Evolutionary conservation across 2,329 filamentous ascomycete genomes (phyloP).

Genomic region (Calycina herbarum): DNA sequence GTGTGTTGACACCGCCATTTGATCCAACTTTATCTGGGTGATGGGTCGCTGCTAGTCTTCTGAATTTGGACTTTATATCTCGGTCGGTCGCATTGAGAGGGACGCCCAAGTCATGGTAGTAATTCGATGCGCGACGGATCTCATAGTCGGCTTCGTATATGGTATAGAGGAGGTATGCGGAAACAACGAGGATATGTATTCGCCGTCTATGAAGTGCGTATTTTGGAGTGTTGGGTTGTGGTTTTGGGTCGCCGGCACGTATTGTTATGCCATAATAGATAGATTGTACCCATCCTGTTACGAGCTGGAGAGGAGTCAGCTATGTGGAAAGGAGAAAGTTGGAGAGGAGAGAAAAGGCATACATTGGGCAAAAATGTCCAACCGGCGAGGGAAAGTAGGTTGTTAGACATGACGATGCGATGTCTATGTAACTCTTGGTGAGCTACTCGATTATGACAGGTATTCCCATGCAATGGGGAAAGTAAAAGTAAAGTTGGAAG

Average conservation of each 20-base stretch:
- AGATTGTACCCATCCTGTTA: constrained; percentile 73
- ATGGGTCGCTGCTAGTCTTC: constrained; percentile 67
- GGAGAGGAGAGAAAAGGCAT: constrained; percentile 31
- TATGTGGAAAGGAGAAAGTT: neutral
- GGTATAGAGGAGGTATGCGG: constrained; percentile 84
- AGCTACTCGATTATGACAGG: neutral
- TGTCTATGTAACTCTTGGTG: neutral
- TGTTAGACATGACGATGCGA: constrained; percentile 28
- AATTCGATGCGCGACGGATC: constrained; percentile 69
- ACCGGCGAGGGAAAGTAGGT: constrained; percentile 54
- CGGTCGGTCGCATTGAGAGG: constrained; percentile 67
- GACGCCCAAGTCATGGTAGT: constrained; percentile 76
- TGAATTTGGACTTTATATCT: constrained; percentile 81
- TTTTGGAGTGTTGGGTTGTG: constrained; percentile 65
- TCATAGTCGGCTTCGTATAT: constrained; percentile 89
- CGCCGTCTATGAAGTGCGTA: constrained; percentile 73
- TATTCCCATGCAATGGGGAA: neutral
- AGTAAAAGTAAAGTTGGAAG: neutral
- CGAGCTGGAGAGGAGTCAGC: constrained; percentile 55
- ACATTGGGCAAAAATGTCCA: constrained; percentile 65
- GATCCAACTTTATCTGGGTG: constrained; percentile 78
- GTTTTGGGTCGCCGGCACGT: constrained; percentile 83
- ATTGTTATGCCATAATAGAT: constrained; percentile 87
- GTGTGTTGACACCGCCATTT: constrained; percentile 33
- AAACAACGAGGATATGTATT: constrained; percentile 81